These are phyloP conservation scores for Strobilomyces dryophilus DNA, from an alignment of 768 basidiomycete genomes.

Conservation along the genomic window DNA sequence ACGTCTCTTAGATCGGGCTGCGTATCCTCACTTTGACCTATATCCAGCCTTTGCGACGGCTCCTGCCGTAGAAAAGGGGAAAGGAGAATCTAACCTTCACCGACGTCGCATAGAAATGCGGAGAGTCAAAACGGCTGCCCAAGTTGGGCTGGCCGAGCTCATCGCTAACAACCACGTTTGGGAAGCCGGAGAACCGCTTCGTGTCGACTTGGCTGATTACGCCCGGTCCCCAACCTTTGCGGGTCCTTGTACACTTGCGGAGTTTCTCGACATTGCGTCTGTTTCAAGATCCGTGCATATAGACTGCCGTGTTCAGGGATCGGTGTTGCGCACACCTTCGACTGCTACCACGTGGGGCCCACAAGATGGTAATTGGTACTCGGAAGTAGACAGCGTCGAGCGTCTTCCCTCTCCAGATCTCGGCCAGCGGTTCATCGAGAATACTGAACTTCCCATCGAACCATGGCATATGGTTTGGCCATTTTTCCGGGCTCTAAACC, in stretches of 20 bases:
- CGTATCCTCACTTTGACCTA: conserved; percentile 21
- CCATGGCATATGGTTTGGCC: conserved; percentile 15
- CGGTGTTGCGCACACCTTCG: conserved; percentile 46
- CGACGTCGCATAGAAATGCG: conserved; percentile 13
- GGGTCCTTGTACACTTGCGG: conserved; percentile 50
- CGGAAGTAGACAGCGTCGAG: conserved; percentile 31
- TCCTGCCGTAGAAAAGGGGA: background rate
- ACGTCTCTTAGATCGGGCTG: conserved; percentile 17
- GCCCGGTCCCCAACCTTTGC: conserved; percentile 65
- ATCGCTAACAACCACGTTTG: conserved; percentile 16
- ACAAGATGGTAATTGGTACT: conserved; percentile 40
- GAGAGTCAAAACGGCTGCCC: conserved; percentile 18
- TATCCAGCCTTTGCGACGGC: conserved; percentile 13
- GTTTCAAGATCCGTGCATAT: conserved; percentile 53
- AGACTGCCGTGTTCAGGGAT: conserved; percentile 50
- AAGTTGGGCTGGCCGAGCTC: conserved; percentile 18
- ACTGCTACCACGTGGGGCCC: conserved; percentile 51
- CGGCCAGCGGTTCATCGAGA: conserved; percentile 51
- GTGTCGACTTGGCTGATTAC: conserved; percentile 61
- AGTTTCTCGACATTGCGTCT: conserved; percentile 37
- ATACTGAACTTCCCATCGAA: conserved; percentile 20
- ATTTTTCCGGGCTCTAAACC: background rate
- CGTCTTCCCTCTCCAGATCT: conserved; percentile 57
- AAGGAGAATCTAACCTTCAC: conserved; percentile 3
- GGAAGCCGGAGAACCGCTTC: conserved; percentile 32